Percentiles rank a stretch among this genome's conserved stretches.
Evolutionary conservation across 1,139 yeast species (phyloP).

Genomic region (Wickerhamomyces sp.): DNA sequence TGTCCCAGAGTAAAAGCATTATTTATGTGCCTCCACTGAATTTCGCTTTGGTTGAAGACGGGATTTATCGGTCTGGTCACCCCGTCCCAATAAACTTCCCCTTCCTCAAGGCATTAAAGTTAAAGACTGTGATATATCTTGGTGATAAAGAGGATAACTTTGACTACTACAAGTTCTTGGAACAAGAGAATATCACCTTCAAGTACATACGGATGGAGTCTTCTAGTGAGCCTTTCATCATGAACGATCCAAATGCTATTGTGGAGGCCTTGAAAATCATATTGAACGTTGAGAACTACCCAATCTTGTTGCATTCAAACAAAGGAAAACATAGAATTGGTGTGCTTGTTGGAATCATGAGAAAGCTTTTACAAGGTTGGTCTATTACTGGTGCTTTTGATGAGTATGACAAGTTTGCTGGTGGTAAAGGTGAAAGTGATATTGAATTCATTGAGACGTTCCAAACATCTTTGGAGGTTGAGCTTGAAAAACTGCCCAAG

Average conservation of each 20-base stretch:
- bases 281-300: constrained; percentile 69
- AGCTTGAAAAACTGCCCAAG: constrained; percentile 16
- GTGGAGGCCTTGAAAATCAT: constrained; percentile 59
- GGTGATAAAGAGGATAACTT: constrained; percentile 68
- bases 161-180: constrained; percentile 63
- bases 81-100: constrained; percentile 85
- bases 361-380: constrained; percentile 90
- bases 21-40: constrained; percentile 81
- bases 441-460: constrained; percentile 46
- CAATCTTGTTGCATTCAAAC: constrained; percentile 84
- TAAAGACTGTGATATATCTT: constrained; percentile 76
- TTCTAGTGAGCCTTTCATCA: constrained; percentile 70
- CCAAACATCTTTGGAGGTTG: constrained; percentile 13
- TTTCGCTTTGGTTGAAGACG: constrained; percentile 82
- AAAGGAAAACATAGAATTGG: constrained; percentile 96
- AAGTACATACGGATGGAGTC: constrained; percentile 62
- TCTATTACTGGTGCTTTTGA: constrained; percentile 87
- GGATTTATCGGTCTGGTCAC: constrained; percentile 87
- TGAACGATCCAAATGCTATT: constrained; percentile 52
- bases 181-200: constrained; percentile 49
- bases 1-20: constrained; percentile 13
- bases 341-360: constrained; percentile 79
- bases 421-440: constrained; percentile 90
- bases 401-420: constrained; percentile 88
- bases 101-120: constrained; percentile 56